Conservation (phyloP, 2,329 filamentous ascomycete species). For the Cladophialophora immunda region DNA sequence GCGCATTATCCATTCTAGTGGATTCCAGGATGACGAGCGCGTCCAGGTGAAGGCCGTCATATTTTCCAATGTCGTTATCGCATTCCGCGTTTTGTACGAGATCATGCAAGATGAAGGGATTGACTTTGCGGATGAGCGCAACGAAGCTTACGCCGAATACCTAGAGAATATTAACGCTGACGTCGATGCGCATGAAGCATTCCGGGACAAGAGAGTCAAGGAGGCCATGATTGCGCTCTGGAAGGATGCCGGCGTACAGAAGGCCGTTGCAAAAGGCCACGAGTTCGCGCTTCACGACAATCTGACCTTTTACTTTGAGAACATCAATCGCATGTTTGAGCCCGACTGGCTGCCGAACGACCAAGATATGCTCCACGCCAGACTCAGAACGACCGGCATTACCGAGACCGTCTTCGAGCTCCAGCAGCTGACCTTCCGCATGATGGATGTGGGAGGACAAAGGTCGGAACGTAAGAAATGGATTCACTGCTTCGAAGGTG, state of each 20-base stretch:
- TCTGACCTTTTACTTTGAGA: constrained; percentile 86
- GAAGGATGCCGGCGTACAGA: constrained; percentile 82
- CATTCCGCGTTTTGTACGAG: constrained; percentile 87
- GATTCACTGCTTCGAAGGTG: constrained; percentile 96
- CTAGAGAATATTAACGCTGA: constrained; percentile 79
- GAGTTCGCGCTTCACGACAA: constrained; percentile 98
- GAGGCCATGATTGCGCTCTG: constrained; percentile 84
- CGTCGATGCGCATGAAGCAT: constrained; percentile 79
- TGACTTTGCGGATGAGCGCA: constrained; percentile 78
- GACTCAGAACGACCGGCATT: constrained; percentile 91
- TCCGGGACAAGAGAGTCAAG: constrained; percentile 71
- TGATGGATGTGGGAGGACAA: constrained; percentile 95
- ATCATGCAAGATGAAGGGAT: constrained; percentile 89
- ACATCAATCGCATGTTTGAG: constrained; percentile 77
- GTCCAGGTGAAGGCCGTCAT: constrained; percentile 95
- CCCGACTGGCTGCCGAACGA: constrained; percentile 87
- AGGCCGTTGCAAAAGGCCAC: constrained; percentile 91
- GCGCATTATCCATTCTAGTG: constrained; percentile 94
- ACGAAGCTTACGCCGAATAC: constrained; percentile 80
- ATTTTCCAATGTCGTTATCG: constrained; percentile 92
- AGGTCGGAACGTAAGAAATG: constrained; percentile 95
- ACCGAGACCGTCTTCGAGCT: constrained; percentile 94
- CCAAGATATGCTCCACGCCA: constrained; percentile 90
- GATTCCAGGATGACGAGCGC: constrained; percentile 88
- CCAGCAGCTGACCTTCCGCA: constrained; percentile 90